Evolutionary conservation across 164 flowering plant species (phyloP), one percentile per base, ranked within the genome.

Genomic region (Brasenia schreberi): DNA sequence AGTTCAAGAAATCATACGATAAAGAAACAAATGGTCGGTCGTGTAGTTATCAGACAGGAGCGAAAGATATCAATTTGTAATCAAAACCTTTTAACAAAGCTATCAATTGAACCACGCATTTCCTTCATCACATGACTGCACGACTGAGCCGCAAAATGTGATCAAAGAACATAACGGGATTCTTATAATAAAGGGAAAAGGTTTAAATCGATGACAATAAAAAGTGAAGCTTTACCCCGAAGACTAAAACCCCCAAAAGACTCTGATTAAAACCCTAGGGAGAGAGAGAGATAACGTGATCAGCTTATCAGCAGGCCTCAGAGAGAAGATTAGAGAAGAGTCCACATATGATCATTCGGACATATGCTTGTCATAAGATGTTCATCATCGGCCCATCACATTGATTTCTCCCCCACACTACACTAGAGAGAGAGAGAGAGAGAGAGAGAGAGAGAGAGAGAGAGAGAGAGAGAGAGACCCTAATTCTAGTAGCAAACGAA

Each of bases 21-120:
- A 18, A n/a, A 61, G 33, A 61, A 18, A 61, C 27, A 60, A 61
- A 61, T 3, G 18, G 2, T 2, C 5, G 10, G 12, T 18, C 10
- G 27, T 61, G 12, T 61, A 63, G 63, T 43, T 69, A 71, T 71
- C 73, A 71, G 73, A 71, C 66, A 71, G 73, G 73, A 66, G 73
- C 69, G 73, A 71, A 71, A 66, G 73, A 66, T 33, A 33, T 33
- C 62, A 44, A 43, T 27, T 23, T 33, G 56, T 71, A 71, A 71
- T 71, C 73, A 66, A 18, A 62, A 62, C 58, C 49, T 23, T 18
- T 7, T 17, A 44, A 62, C 7, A 52, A 60, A 66, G 69, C 44
- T 43, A 52, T 71, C 73, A 71, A 66, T 42, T 71, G 69, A 66
- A 71, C 73, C 66, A 71, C 62, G 73, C 73, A 71, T 5, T 61